phyloP scores from a whole-genome alignment of 2,329 filamentous ascomycete genomes.

The Rutstroemia sydowiana region DNA sequence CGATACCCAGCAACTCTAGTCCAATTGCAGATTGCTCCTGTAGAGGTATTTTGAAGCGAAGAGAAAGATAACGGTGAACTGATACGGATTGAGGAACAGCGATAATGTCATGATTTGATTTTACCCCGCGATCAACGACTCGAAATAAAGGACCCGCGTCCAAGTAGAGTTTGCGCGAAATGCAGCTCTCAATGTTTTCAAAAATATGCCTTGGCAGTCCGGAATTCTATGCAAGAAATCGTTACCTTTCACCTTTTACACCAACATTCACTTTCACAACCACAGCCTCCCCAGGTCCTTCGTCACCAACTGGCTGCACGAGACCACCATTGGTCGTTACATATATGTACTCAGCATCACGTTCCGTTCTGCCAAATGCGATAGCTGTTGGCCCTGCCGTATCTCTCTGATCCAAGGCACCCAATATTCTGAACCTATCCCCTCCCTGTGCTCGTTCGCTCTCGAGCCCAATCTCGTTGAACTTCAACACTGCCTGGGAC shows the following conservation, averaged over 20 bases:
- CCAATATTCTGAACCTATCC: neutral
- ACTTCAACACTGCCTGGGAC: neutral
- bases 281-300: neutral
- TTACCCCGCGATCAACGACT: too few species aligned
- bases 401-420: neutral
- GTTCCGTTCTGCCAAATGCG: neutral
- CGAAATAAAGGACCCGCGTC: neutral
- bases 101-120: too few species aligned
- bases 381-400: neutral
- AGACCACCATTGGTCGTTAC: constrained; percentile 2
- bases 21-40: too few species aligned
- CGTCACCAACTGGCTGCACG: neutral
- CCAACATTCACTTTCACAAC: neutral
- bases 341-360: constrained; percentile 1
- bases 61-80: too few species aligned
- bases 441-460: neutral
- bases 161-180: neutral
- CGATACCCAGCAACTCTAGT: too few species aligned
- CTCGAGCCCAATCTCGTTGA: neutral
- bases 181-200: neutral
- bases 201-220: too few species aligned
- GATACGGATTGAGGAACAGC: too few species aligned
- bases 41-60: too few species aligned
- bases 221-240: neutral
- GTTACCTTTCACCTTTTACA: neutral